These are phyloP conservation scores for Aquilaria agallochum DNA, from an alignment of 441 rosid species.

Conservation along the genomic window DNA sequence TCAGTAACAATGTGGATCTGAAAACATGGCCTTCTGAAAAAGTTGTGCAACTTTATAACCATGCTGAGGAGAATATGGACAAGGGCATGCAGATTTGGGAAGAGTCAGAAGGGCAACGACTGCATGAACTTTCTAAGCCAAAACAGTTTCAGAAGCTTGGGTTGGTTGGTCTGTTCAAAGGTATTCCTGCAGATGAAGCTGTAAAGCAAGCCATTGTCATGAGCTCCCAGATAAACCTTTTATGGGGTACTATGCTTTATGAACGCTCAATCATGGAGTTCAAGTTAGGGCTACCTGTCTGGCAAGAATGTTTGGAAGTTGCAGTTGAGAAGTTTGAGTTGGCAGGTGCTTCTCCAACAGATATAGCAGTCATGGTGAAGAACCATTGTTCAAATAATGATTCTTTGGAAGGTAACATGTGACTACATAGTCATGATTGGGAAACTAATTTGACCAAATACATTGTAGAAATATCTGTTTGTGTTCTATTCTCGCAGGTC, in stretches of 20 bases:
- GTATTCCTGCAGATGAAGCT: conserved; percentile 35
- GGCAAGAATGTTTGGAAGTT: conserved; percentile 54
- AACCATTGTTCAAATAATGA: conserved; percentile 41
- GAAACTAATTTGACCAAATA: conserved; percentile 7
- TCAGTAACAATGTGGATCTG: conserved; percentile 39
- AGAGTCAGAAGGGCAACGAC: conserved; percentile 24
- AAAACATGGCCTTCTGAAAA: conserved; percentile 41
- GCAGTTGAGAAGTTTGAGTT: conserved; percentile 56
- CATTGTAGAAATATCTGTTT: conserved; percentile 12
- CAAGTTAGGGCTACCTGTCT: conserved; percentile 48
- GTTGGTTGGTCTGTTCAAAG: conserved; percentile 29
- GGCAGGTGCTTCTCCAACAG: conserved; percentile 50
- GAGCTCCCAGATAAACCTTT: conserved; percentile 50
- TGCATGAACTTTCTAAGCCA: conserved; percentile 19
- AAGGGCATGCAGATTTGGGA: conserved; percentile 55
- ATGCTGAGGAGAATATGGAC: conserved; percentile 53
- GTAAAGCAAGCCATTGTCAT: conserved; percentile 30
- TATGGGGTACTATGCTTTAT: conserved; percentile 53
- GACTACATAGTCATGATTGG: neutral
- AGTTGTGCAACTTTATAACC: conserved; percentile 42
- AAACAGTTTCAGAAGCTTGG: conserved; percentile 26
- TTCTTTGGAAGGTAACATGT: conserved; percentile 43
- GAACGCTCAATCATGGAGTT: conserved; percentile 63
- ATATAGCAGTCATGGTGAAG: conserved; percentile 38
- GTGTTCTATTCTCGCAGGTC: conserved; percentile 30